Evolutionary conservation across 108 stramenopile species (phyloP).

Genomic region (Cyclotella cryptica): DNA sequence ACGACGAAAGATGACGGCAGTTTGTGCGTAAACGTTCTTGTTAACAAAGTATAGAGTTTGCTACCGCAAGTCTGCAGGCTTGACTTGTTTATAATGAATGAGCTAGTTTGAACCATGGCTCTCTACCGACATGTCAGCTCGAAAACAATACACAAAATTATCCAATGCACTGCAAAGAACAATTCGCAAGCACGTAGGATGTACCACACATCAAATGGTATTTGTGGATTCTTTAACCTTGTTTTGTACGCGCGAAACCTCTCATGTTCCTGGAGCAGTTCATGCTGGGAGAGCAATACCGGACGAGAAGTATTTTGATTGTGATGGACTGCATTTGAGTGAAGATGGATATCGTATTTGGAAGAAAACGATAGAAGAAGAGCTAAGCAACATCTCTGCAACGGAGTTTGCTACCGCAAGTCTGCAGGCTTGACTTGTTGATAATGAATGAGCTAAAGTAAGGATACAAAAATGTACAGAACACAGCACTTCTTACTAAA

Average conservation of each 20-base stretch:
- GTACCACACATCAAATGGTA: slow-evolving; percentile 18
- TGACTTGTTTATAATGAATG: background rate
- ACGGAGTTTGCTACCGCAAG: background rate
- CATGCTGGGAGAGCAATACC: slow-evolving; percentile 67
- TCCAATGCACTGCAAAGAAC: slow-evolving; percentile 58
- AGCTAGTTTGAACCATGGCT: slow-evolving; percentile 80
- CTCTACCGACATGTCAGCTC: slow-evolving; percentile 52
- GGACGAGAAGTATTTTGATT: slow-evolving; percentile 60
- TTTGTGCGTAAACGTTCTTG: too few species aligned
- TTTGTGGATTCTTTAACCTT: slow-evolving; percentile 75
- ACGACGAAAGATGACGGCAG: too few species aligned
- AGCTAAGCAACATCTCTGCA: slow-evolving; percentile 28
- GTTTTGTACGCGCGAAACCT: slow-evolving; percentile 69
- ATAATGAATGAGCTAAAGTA: too few species aligned
- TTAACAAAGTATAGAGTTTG: too few species aligned
- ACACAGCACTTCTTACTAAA: too few species aligned
- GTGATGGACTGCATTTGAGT: slow-evolving; percentile 75
- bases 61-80: background rate
- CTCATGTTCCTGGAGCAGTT: slow-evolving; percentile 58
- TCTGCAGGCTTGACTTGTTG: background rate
- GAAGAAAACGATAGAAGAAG: slow-evolving; percentile 61
- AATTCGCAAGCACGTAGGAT: slow-evolving; percentile 38
- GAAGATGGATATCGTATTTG: slow-evolving; percentile 71
- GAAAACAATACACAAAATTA: slow-evolving; percentile 71
- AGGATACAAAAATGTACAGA: too few species aligned